Evolutionary conservation across 768 basidiomycete genomes (phyloP), one percentile per base, ranked within the genome.

Genomic region (Tremella mesenterica): DNA sequence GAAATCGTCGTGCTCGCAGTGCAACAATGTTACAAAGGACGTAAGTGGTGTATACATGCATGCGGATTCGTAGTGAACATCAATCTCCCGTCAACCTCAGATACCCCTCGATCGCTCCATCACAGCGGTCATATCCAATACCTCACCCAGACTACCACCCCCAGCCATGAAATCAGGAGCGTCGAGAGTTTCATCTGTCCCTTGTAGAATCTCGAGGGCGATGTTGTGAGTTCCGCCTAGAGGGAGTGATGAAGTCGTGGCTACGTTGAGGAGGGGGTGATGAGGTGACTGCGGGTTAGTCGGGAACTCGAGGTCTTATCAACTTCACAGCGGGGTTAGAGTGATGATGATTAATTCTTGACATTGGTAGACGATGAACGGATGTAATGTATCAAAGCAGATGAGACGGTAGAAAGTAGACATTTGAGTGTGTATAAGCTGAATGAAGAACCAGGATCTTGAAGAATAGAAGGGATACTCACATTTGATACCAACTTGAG

Each of bases 191-290:
- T 95, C 88, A 66, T 99, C 93, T 33, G 85, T 82, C 43, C 93
- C 93, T 82, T 87, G 86, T 53, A 99, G 74, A 62, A 97, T 87
- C 71, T 99, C 93, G 25, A 92, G 81, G 59, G 88, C 85, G 33
- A 96, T 69, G 75, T 96, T 95, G 10, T 83, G 82, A 0, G 61
- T 48, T 1, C 65, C 64, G 28, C 72, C 70, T 39, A 73, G 56
- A n/a, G 69, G 67, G 5, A 67, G 55, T 27, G 60, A 57, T 1
- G 65, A 65, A 4, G 56, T 30, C 2, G 59, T 58, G 13, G 63
- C 48, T 13, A 60, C 50, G 26, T 58, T 48, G 23, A 73, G 53
- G 14, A 64, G 56, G n/a, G 71, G 71, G 62, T 71, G 65, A 47
- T 71, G 69, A 8, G 56, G 61, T 43, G 60, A 62, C 64, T 65